Base-by-base conservation (phyloP, 805 yeast species). In the Kluyveromyces starmeri region DNA sequence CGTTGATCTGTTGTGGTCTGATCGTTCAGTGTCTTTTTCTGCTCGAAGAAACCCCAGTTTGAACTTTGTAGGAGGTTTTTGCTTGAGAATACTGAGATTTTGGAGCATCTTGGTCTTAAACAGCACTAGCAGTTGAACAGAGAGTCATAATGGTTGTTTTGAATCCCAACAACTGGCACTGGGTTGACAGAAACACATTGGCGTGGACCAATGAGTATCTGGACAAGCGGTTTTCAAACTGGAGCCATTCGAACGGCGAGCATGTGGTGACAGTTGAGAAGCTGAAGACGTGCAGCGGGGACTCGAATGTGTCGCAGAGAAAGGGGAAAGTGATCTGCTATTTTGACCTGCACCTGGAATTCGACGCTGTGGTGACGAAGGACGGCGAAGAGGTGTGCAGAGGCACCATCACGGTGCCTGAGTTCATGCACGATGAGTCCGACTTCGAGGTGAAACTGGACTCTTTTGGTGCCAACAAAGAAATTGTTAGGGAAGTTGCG, bases 291-390 rank as follows among this genome's bases (percentile, higher is more conserved):
- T 60, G 78, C 3, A 56, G 64, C 5, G 94, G 94, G 15, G 92
- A 83, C 54, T 80, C 92, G 47, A 83, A 82, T 48, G 88, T 83
- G 10, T 77, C 84, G 15, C 89, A 83, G 57, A 71, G 94, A 62
- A 83, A 83, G 58, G 89, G 89, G 7, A 79, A 76, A 57, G 83
- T 78, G 17, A 71, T 75, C 47, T 81, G 89, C 50, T 77, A 82
- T 32, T 82, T 71, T 48, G 94, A 83, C 50, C 53, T 82, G 67
- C 61, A 62, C 28, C 53, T 82, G 30, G 65, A 62, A 42, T 65
- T 82, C 38, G 23, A 21, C 13, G 48, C 60, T 7, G 62, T 75
- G 14, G 48, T 54, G 23, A 66, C 71, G 10, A 45, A 51, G 9
- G 41, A 42, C 19, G 61, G 55, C 6, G 67, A 64, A 25, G 65